Evolutionary conservation across 1,139 yeast genomes (phyloP).

Genomic region (Maudiozyma humilis): DNA sequence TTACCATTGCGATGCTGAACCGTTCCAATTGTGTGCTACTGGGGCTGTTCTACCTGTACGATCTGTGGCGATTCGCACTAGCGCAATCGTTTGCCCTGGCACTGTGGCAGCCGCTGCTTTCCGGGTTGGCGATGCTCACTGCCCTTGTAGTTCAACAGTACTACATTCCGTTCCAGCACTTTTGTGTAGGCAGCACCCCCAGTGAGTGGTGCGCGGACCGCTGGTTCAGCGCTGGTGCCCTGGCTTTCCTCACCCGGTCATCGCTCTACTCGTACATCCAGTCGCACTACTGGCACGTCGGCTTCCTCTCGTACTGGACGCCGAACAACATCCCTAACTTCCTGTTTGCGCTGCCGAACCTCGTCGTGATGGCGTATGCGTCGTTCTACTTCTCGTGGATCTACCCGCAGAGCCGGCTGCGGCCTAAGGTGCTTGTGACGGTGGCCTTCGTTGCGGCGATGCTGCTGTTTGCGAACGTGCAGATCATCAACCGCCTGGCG

Average conservation of each 20-base stretch:
- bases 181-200: slow-evolving; percentile 53
- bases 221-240: too few relatives aligned
- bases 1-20: slow-evolving; percentile 51
- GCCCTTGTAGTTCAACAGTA: slow-evolving; percentile 43
- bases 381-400: slow-evolving; percentile 28
- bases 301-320: slow-evolving; percentile 79
- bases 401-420: slow-evolving; percentile 23
- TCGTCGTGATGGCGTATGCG: slow-evolving; percentile 35
- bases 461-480: slow-evolving; percentile 68
- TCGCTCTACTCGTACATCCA: slow-evolving; percentile 73
- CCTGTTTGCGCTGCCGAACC: slow-evolving; percentile 63
- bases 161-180: slow-evolving; percentile 42
- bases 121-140: slow-evolving; percentile 49
- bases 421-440: slow-evolving; percentile 39
- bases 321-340: slow-evolving; percentile 75
- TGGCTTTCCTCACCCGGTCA: slow-evolving; percentile 32
- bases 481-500: slow-evolving; percentile 71
- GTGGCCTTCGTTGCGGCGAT: slow-evolving; percentile 43
- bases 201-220: slow-evolving; percentile 65
- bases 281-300: slow-evolving; percentile 72
- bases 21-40: slow-evolving; percentile 71
- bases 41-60: slow-evolving; percentile 61
- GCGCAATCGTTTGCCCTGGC: slow-evolving; percentile 15
- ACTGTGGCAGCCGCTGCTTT: slow-evolving; percentile 34
- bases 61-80: slow-evolving; percentile 35